Evolutionary conservation across 1,284 basidiomycete species (phyloP).

Genomic region (Taiwanofungus camphoratus): DNA sequence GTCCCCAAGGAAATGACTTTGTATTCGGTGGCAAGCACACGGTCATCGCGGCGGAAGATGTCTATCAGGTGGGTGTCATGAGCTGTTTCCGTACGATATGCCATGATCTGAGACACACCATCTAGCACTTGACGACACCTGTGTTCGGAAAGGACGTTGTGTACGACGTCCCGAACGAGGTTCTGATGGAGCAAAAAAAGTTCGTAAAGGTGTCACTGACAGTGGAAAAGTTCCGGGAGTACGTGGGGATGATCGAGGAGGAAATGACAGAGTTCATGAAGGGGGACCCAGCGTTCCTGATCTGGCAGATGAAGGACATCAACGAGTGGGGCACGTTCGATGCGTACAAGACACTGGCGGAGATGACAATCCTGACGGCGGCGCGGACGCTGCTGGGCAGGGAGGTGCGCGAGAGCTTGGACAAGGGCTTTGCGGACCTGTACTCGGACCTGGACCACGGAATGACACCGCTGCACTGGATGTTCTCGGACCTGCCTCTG

Average conservation of each 20-base stretch:
- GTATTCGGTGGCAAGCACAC: conserved; percentile 91
- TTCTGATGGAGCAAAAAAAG: conserved; percentile 99
- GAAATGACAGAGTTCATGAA: conserved; percentile 76
- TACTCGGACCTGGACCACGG: conserved; percentile 92
- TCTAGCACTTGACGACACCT: conserved; percentile 81
- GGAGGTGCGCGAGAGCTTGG: conserved; percentile 78
- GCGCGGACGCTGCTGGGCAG: conserved; percentile 89
- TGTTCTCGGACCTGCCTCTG: conserved; percentile 92
- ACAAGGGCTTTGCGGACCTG: conserved; percentile 82
- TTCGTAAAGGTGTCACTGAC: conserved; percentile 95
- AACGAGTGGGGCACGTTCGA: conserved; percentile 75
- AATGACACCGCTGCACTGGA: conserved; percentile 89
- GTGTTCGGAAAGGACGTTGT: conserved; percentile 98
- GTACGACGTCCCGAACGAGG: conserved; percentile 94
- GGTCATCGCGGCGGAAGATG: conserved; percentile 93
- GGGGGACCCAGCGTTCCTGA: conserved; percentile 54
- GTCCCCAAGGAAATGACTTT: conserved; percentile 92
- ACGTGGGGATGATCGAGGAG: conserved; percentile 86
- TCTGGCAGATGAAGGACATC: conserved; percentile 55
- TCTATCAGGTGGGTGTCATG: conserved; percentile 80
- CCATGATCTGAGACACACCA: background rate
- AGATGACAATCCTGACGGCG: conserved; percentile 95
- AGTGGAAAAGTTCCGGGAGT: conserved; percentile 86
- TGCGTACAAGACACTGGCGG: conserved; percentile 71
- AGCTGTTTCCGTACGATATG: background rate